phyloP scores from a whole-genome alignment of 495 filamentous ascomycete species.

The Elaphomyces granulatus region DNA sequence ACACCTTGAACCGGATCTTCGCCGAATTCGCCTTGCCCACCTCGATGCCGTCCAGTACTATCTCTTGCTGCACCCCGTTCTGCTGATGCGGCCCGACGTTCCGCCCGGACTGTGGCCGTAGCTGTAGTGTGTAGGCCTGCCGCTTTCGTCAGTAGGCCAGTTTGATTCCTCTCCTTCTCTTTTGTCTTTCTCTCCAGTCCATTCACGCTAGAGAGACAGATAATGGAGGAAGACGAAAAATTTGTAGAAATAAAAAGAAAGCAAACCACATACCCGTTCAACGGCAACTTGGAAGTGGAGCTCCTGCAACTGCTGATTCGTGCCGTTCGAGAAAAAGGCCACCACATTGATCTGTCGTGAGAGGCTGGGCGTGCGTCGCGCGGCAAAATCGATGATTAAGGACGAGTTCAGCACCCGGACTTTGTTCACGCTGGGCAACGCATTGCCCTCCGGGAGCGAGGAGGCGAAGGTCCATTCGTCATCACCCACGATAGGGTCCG shows the following conservation, averaged over 20 bases:
- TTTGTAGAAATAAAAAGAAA: conserved; percentile 1
- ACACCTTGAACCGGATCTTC: conserved; percentile 78
- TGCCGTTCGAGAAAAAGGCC: conserved; percentile 65
- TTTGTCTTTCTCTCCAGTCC: no score
- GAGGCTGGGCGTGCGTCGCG: conserved; percentile 23
- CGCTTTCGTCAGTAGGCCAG: neutral
- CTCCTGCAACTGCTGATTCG: conserved; percentile 52
- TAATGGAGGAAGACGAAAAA: no score
- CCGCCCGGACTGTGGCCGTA: conserved; percentile 72
- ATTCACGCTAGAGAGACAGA: no score
- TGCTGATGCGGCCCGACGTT: conserved; percentile 56
- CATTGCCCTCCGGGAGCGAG: conserved; percentile 51
- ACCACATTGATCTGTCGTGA: conserved; percentile 40
- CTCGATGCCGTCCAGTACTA: conserved; percentile 60
- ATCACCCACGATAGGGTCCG: conserved; percentile 24
- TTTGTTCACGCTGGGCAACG: conserved; percentile 40
- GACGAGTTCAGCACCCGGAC: conserved; percentile 44
- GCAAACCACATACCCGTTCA: conserved; percentile 52
- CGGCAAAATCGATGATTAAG: conserved; percentile 39
- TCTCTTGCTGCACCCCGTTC: conserved; percentile 69
- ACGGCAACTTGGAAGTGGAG: conserved; percentile 87
- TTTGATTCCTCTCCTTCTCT: no score
- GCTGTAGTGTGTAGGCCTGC: conserved; percentile 64
- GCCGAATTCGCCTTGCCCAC: conserved; percentile 56
- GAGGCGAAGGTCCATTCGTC: conserved; percentile 95